phyloP scores from a whole-genome alignment of 371 early-diverging fungal genomes.

The Apophysomyces variabilis region DNA sequence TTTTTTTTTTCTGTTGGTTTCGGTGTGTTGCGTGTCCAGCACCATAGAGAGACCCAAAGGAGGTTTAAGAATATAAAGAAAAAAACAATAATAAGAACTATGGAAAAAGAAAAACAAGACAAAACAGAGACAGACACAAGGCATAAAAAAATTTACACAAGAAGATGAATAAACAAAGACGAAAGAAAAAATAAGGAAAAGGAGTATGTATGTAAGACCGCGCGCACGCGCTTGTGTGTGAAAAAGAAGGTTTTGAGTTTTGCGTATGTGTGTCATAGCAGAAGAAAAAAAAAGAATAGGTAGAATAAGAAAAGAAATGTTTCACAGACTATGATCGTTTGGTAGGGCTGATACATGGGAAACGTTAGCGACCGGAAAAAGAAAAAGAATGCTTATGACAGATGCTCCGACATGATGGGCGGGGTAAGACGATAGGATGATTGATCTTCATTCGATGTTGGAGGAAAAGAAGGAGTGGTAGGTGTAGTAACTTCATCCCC shows the following conservation, averaged over 20 bases:
- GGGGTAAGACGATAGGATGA: neutral
- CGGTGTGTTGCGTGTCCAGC: too few species aligned
- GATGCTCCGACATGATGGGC: neutral
- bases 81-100: too few species aligned
- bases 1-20: too few species aligned
- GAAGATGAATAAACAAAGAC: neutral
- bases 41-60: too few species aligned
- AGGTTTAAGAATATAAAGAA: too few species aligned
- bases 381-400: neutral
- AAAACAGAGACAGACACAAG: neutral
- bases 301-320: neutral
- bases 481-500: neutral
- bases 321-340: neutral
- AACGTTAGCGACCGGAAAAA: neutral
- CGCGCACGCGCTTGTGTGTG: neutral
- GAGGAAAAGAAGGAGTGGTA: neutral
- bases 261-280: neutral
- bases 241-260: neutral
- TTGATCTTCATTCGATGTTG: neutral
- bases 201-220: neutral
- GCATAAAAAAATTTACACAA: constrained; percentile 4
- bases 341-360: constrained; percentile 1
- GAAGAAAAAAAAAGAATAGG: neutral
- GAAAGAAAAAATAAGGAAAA: neutral
- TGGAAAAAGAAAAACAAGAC: neutral